phyloP scores from a whole-genome alignment of 257 asterid species.

The Agastache rugosa region DNA sequence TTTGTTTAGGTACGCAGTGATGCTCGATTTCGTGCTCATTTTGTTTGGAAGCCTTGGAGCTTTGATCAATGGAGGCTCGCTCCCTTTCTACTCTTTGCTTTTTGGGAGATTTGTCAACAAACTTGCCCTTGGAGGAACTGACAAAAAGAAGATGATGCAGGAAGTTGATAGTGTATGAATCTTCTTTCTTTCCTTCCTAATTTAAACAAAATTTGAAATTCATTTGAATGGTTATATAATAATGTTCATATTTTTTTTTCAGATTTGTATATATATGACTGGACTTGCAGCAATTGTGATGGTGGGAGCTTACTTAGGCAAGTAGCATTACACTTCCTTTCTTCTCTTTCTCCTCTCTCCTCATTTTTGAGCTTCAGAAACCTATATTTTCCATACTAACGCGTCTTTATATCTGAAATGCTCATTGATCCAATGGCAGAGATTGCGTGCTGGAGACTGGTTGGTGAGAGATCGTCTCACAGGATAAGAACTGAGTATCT shows the following conservation, averaged over 20 bases:
- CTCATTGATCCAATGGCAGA: slow-evolving; percentile 47
- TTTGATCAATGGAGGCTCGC: slow-evolving; percentile 83
- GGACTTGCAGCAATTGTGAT: slow-evolving; percentile 68
- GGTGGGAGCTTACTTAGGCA: slow-evolving; percentile 88
- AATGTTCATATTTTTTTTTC: slow-evolving; percentile 16
- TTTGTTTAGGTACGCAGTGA: slow-evolving; percentile 74
- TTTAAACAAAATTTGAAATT: neutral
- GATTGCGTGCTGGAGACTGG: slow-evolving; percentile 85
- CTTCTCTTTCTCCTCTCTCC: neutral
- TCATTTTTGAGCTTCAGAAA: neutral
- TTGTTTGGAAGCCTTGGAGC: slow-evolving; percentile 81
- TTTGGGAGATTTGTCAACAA: slow-evolving; percentile 74
- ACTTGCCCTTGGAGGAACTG: slow-evolving; percentile 47
- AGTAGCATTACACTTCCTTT: slow-evolving; percentile 40
- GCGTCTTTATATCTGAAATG: neutral
- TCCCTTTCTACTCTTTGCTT: slow-evolving; percentile 86
- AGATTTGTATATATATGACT: slow-evolving; percentile 76
- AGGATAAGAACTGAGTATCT: slow-evolving; percentile 77
- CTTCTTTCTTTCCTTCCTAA: neutral
- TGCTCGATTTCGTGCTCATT: slow-evolving; percentile 63
- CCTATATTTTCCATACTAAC: neutral
- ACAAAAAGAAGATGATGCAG: slow-evolving; percentile 62
- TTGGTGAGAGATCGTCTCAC: slow-evolving; percentile 83
- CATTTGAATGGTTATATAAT: neutral
- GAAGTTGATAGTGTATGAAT: slow-evolving; percentile 64